These are phyloP conservation scores for Pseudogymnoascus sp. DNA, from an alignment of 2,329 filamentous ascomycete genomes.

Conservation along the genomic window DNA sequence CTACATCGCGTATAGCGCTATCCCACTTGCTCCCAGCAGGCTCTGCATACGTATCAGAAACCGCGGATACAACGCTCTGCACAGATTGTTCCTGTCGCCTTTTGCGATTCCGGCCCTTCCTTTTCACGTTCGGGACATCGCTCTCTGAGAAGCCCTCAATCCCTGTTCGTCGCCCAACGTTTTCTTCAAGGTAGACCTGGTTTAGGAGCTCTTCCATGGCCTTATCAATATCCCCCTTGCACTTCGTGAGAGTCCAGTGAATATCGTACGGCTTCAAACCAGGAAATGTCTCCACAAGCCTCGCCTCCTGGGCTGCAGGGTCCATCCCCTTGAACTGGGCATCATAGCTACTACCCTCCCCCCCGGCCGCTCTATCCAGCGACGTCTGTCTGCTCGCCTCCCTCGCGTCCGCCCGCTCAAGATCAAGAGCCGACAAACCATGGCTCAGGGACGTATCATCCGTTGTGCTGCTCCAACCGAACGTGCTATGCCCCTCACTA, in stretches of 20 bases:
- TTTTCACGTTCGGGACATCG: slow-evolving; percentile 34
- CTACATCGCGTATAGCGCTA: slow-evolving; percentile 47
- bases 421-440: slow-evolving; percentile 19
- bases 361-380: slow-evolving; percentile 41
- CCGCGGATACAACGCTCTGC: neutral
- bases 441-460: slow-evolving; percentile 26
- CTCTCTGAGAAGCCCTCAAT: slow-evolving; percentile 73
- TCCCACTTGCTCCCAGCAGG: slow-evolving; percentile 49
- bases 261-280: slow-evolving; percentile 60
- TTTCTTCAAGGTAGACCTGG: slow-evolving; percentile 67
- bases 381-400: slow-evolving; percentile 44
- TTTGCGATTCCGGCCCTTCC: slow-evolving; percentile 29
- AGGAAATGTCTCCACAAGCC: slow-evolving; percentile 66
- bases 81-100: slow-evolving; percentile 16
- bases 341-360: slow-evolving; percentile 1
- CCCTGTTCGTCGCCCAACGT: slow-evolving; percentile 57
- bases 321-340: slow-evolving; percentile 34
- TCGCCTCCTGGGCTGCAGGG: slow-evolving; percentile 53
- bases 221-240: slow-evolving; percentile 56
- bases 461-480: slow-evolving; percentile 23
- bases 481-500: slow-evolving; percentile 15
- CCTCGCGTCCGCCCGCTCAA: slow-evolving; percentile 25
- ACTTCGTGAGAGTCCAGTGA: slow-evolving; percentile 58
- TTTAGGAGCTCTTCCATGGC: slow-evolving; percentile 78
- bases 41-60: neutral